Percentiles rank a stretch among this genome's conserved stretches.
Conservation (phyloP, 306 rosid genomes). For the Quercus ilex region DNA sequence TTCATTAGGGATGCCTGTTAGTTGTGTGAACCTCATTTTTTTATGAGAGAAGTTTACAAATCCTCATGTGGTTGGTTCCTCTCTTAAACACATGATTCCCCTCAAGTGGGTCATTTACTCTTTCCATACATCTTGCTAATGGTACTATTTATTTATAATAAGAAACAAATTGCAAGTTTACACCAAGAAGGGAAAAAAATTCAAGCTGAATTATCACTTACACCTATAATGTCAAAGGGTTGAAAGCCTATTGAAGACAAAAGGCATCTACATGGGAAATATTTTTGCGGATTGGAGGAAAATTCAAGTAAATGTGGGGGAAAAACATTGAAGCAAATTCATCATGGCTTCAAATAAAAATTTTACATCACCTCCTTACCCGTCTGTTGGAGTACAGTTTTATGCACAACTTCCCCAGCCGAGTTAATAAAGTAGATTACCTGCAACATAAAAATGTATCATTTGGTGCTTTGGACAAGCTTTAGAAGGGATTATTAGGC, state of each 20-base stretch:
- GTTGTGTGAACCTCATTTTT: not conserved
- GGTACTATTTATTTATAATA: not conserved
- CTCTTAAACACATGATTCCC: too few relatives aligned
- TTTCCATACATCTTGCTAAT: not conserved
- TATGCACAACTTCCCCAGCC: conserved; percentile 33
- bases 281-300: not conserved
- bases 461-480: conserved; percentile 7
- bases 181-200: not conserved
- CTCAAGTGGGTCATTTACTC: not conserved
- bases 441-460: conserved; percentile 30
- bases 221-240: not conserved
- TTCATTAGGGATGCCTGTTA: not conserved
- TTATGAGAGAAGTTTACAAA: not conserved
- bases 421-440: conserved; percentile 40
- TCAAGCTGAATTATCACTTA: not conserved
- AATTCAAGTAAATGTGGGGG: not conserved
- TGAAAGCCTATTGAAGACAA: not conserved
- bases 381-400: conserved; percentile 40
- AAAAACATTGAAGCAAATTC: not conserved
- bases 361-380: conserved; percentile 43
- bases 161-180: not conserved
- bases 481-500: not conserved
- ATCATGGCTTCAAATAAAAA: not conserved
- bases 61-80: too few relatives aligned
- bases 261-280: not conserved